phyloP scores from a whole-genome alignment of 208 protist species.

The Acanthamoeba triangularis region DNA sequence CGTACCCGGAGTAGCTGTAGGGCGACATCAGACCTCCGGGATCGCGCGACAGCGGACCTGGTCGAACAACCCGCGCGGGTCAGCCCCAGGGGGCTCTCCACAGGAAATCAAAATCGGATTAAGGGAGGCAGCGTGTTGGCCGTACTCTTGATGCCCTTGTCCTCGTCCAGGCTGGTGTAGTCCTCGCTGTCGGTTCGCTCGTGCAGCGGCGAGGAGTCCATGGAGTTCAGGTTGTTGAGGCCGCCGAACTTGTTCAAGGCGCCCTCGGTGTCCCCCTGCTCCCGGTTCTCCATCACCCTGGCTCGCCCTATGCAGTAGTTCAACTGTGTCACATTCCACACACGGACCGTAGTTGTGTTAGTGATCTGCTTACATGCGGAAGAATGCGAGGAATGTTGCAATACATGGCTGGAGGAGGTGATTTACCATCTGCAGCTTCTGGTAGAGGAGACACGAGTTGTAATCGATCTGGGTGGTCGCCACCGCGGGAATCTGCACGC shows the following conservation, averaged over 20 bases:
- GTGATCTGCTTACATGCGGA: no score
- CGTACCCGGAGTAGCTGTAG: slow-evolving; percentile 1
- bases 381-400: no score
- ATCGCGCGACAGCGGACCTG: neutral
- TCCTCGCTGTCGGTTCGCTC: slow-evolving; percentile 27
- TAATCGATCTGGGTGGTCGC: slow-evolving; percentile 10
- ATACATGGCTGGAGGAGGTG: no score
- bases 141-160: slow-evolving; percentile 26
- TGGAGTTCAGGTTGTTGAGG: neutral
- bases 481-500: neutral
- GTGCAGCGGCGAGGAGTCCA: neutral
- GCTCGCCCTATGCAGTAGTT: slow-evolving; percentile 35
- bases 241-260: neutral
- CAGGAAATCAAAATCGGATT: no score
- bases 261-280: neutral
- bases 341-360: no score
- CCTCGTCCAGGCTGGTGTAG: neutral
- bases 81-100: no score
- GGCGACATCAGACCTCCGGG: slow-evolving; percentile 9
- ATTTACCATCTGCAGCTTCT: slow-evolving; percentile 85
- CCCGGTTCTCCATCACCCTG: neutral
- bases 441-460: slow-evolving; percentile 75
- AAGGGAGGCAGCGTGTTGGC: neutral
- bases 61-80: no score
- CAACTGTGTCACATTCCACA: no score